Percentiles rank a stretch among this genome's conserved stretches.
Conservation (phyloP, 768 basidiomycete genomes). For the Leccinum olivaceopallidum region DNA sequence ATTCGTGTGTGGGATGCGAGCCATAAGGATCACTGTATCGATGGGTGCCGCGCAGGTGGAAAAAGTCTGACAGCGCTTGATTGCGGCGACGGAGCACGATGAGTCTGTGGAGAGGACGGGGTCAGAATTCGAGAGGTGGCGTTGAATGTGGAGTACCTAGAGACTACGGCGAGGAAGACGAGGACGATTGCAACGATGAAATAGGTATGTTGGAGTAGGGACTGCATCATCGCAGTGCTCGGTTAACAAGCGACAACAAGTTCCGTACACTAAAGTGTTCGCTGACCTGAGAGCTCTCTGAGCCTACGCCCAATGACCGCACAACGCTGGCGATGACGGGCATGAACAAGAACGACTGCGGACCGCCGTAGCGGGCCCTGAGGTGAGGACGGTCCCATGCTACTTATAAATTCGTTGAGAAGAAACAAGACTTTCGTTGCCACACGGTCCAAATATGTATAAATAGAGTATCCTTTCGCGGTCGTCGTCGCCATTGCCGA, state of each 20-base stretch:
- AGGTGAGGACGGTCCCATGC: background rate
- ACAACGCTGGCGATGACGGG: slow-evolving; percentile 1
- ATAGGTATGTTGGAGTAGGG: slow-evolving; percentile 25
- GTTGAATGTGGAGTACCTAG: slow-evolving; percentile 18
- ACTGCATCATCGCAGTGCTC: slow-evolving; percentile 10
- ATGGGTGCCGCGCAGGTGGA: slow-evolving; percentile 3
- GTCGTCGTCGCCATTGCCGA: slow-evolving; percentile 34
- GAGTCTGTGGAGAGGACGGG: slow-evolving; percentile 11
- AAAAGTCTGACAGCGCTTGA: slow-evolving; percentile 22
- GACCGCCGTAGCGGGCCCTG: background rate
- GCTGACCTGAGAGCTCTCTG: slow-evolving; percentile 18
- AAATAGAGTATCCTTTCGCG: slow-evolving; percentile 30
- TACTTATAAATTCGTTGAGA: background rate
- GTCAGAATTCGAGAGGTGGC: slow-evolving; percentile 5
- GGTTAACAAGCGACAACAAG: background rate
- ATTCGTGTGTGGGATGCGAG: slow-evolving; percentile 1
- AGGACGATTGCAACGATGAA: slow-evolving; percentile 21
- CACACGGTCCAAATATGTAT: slow-evolving; percentile 24
- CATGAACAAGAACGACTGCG: slow-evolving; percentile 12
- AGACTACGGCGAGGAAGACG: slow-evolving; percentile 16
- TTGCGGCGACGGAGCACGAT: slow-evolving; percentile 26
- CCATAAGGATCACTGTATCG: slow-evolving; percentile 4
- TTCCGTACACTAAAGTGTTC: background rate
- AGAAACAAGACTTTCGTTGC: slow-evolving; percentile 7
- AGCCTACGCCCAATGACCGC: background rate